These are phyloP conservation scores for Vitis labrusca DNA, from an alignment of 164 flowering plant species.

Conservation along the genomic window DNA sequence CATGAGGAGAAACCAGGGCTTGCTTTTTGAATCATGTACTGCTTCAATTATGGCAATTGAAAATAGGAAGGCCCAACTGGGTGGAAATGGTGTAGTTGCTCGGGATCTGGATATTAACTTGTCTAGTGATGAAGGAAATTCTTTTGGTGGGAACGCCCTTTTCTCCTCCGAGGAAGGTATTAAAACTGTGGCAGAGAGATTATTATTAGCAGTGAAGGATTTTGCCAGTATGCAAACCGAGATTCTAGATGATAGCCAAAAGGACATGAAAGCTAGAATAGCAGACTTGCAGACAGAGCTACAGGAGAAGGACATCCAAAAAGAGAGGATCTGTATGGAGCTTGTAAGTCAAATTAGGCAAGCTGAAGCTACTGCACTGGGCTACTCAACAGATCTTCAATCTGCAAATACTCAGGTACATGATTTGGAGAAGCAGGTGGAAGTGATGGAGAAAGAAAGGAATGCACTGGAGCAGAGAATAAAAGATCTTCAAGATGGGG, in stretches of 20 bases:
- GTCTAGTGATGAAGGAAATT: conserved; percentile 22
- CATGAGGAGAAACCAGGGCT: conserved; percentile 35
- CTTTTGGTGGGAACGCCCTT: conserved; percentile 16
- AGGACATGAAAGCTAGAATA: conserved; percentile 66
- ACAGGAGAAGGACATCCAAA: conserved; percentile 86
- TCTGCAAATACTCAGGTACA: conserved; percentile 40
- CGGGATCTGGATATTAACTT: conserved; percentile 21
- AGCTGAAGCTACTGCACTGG: conserved; percentile 68
- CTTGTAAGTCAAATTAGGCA: conserved; percentile 82
- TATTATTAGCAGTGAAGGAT: conserved; percentile 50
- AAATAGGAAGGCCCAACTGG: conserved; percentile 36
- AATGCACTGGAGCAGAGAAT: conserved; percentile 43
- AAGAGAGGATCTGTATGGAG: conserved; percentile 65
- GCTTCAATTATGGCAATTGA: conserved; percentile 56
- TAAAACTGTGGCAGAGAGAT: conserved; percentile 42
- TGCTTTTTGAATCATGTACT: conserved; percentile 69
- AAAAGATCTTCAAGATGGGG: conserved; percentile 47
- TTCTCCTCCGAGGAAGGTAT: conserved; percentile 47
- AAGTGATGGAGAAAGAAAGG: conserved; percentile 47
- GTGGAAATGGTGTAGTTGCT: conserved; percentile 29
- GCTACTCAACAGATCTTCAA: conserved; percentile 55
- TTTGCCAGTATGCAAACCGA: conserved; percentile 37
- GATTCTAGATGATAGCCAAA: conserved; percentile 38
- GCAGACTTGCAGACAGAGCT: conserved; percentile 72
- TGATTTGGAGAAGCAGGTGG: conserved; percentile 51